Percentiles rank a stretch among this genome's conserved stretches.
Evolutionary conservation across 225 moss, liverwort and hornwort species (phyloP).

Genomic region (Anthoceros angustus): DNA sequence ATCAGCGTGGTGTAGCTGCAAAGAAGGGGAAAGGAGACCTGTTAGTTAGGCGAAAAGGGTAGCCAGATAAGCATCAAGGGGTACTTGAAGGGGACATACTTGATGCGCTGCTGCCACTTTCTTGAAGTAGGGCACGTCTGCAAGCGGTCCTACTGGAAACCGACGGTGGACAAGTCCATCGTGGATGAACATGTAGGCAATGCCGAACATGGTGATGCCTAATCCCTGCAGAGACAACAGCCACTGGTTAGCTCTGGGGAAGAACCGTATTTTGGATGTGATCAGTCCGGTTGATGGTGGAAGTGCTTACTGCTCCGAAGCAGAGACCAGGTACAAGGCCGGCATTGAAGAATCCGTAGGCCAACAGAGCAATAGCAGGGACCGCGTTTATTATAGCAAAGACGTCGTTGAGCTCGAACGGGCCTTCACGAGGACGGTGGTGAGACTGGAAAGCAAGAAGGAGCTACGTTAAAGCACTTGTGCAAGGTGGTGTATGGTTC

Average conservation of each 20-base stretch:
- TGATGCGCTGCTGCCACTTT: constrained; percentile 94
- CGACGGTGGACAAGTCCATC: constrained; percentile 93
- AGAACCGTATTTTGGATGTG: neutral
- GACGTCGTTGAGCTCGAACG: constrained; percentile 74
- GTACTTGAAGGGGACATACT: constrained; percentile 16
- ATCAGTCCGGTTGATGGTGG: neutral
- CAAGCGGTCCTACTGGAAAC: constrained; percentile 83
- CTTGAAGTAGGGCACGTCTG: constrained; percentile 72
- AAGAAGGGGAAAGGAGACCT: constrained; percentile 2
- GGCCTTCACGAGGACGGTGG: constrained; percentile 69
- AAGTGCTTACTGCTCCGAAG: constrained; percentile 64
- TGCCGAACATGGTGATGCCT: constrained; percentile 95
- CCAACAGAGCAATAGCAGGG: constrained; percentile 70
- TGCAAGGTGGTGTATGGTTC: too few relatives aligned
- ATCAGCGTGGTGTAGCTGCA: constrained; percentile 91
- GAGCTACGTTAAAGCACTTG: too few relatives aligned
- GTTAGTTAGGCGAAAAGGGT: neutral
- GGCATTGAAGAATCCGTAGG: constrained; percentile 66
- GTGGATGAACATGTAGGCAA: constrained; percentile 97
- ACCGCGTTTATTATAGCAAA: constrained; percentile 90
- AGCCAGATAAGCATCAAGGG: neutral
- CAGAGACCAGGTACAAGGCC: constrained; percentile 82
- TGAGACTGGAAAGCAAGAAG: too few relatives aligned
- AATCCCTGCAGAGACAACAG: constrained; percentile 36
- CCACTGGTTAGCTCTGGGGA: neutral